A percentile compares a stretch with the other conserved stretches of the same genome.
Conservation (phyloP, 2,329 filamentous ascomycete species). For the Aspergillus flavus region DNA sequence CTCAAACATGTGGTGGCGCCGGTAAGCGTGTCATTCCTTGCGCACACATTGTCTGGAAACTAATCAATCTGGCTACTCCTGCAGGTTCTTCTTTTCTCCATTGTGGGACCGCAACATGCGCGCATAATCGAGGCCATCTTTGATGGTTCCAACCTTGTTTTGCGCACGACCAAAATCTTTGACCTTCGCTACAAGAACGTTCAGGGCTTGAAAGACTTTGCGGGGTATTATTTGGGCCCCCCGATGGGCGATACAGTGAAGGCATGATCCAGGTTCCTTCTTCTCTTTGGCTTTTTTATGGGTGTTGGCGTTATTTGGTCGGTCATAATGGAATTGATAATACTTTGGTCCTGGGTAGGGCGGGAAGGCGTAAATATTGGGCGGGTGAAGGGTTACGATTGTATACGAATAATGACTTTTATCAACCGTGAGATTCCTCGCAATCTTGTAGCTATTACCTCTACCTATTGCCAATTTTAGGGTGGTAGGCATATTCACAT, state of each 20-base stretch:
- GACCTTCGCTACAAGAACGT: slow-evolving; percentile 7
- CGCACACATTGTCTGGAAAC: background rate
- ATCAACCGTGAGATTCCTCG: background rate
- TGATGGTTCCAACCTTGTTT: slow-evolving; percentile 3
- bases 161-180: slow-evolving; percentile 5
- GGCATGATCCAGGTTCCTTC: no score
- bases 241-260: background rate
- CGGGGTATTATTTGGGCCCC: slow-evolving; percentile 7
- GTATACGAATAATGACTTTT: background rate
- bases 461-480: no score
- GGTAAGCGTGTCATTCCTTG: background rate
- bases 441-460: no score
- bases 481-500: no score
- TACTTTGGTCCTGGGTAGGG: background rate
- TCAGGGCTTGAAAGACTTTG: background rate
- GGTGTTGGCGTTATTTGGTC: no score
- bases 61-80: background rate
- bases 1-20: slow-evolving; percentile 3
- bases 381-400: background rate
- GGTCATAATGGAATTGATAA: no score
- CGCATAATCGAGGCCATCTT: slow-evolving; percentile 9
- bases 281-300: no score
- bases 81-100: slow-evolving; percentile 9
- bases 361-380: background rate
- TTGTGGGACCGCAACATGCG: slow-evolving; percentile 12